Conservation (phyloP, 2,329 filamentous ascomycete genomes). For the Chrysosporium keratinophilum region DNA sequence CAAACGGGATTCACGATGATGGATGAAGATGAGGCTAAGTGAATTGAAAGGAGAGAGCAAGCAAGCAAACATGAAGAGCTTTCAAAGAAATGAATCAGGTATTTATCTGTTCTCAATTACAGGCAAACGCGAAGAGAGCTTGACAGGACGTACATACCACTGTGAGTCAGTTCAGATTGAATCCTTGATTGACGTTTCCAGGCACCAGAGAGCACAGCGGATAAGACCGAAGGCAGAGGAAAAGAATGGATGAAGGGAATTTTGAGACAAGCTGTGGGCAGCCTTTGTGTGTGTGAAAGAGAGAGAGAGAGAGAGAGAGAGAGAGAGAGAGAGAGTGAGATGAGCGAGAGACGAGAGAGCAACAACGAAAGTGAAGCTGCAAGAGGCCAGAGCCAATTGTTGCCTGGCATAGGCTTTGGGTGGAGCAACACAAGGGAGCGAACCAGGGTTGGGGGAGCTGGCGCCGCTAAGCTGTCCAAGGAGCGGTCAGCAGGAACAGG, state of each 20-base stretch:
- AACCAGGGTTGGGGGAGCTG: background rate
- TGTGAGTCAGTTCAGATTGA: background rate
- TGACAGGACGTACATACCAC: background rate
- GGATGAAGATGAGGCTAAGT: background rate
- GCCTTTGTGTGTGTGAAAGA: background rate
- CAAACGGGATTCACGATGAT: background rate
- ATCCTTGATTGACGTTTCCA: background rate
- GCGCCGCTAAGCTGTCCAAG: background rate
- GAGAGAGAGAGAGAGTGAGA: background rate
- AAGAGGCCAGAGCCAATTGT: slow-evolving; percentile 5
- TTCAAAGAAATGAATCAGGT: background rate
- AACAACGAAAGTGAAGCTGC: slow-evolving; percentile 4
- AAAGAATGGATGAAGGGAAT: background rate
- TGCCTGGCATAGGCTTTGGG: slow-evolving; percentile 4
- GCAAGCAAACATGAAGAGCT: background rate
- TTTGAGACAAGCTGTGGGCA: background rate
- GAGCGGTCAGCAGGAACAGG: slow-evolving; percentile 1
- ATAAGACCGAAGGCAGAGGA: slow-evolving; percentile 2
- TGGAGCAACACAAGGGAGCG: background rate
- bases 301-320: background rate
- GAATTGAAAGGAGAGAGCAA: background rate
- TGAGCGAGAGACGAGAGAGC: background rate
- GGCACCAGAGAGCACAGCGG: slow-evolving; percentile 3
- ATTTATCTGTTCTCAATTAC: too few species aligned
- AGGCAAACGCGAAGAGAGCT: background rate